These are phyloP conservation scores for Micractinium conductrix DNA, from an alignment of 139 green algal species.

Conservation along the genomic window DNA sequence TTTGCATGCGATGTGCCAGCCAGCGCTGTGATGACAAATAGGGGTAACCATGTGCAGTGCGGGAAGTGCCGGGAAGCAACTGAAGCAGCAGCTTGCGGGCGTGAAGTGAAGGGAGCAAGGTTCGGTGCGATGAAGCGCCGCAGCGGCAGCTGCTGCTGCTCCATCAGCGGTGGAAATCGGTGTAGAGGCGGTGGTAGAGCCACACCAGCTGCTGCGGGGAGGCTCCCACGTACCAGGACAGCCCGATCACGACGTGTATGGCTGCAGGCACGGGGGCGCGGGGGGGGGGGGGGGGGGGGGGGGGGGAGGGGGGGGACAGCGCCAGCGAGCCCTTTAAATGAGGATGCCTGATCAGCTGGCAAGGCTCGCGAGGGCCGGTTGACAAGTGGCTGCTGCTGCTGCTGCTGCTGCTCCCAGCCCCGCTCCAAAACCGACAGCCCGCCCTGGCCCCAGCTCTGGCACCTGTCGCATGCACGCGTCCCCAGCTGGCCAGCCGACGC, in stretches of 20 bases:
- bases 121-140: no score
- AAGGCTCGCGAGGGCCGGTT: neutral
- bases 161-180: conserved; percentile 56
- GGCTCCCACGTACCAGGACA: conserved; percentile 21
- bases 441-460: neutral
- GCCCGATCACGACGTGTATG: conserved; percentile 8
- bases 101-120: no score
- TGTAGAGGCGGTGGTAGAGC: conserved; percentile 70
- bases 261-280: neutral
- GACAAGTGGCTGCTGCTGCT: neutral
- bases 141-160: no score
- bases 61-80: no score
- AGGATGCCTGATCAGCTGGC: neutral
- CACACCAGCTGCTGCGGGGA: conserved; percentile 48
- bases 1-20: no score
- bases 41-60: no score
- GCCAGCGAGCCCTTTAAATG: no score
- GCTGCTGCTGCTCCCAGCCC: neutral
- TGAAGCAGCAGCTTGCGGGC: no score
- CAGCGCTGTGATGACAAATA: no score
- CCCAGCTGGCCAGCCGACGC: conserved; percentile 67
- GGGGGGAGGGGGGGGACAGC: no score
- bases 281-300: neutral
- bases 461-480: conserved; percentile 53
- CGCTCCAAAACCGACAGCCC: neutral